These are phyloP conservation scores for Lunularia cruciata DNA, from an alignment of 225 moss, liverwort and hornwort genomes.

Conservation along the genomic window DNA sequence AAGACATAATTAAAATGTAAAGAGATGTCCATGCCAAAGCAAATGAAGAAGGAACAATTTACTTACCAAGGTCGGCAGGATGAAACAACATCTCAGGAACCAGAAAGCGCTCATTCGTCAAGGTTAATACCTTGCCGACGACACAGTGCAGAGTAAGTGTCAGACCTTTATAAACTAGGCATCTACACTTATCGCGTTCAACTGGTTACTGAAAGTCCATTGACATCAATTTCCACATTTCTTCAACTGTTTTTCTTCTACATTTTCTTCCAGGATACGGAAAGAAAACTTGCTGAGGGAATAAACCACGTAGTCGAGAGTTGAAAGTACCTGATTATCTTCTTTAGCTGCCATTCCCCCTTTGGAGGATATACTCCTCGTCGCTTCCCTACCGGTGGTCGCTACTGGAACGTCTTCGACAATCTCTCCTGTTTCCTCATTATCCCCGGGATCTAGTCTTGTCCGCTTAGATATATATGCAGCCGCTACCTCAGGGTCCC, in stretches of 20 bases:
- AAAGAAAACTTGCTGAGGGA: neutral
- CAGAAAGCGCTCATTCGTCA: slow-evolving; percentile 96
- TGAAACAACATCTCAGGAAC: slow-evolving; percentile 98
- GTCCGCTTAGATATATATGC: slow-evolving; percentile 21
- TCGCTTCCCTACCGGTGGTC: neutral
- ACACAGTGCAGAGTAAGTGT: neutral
- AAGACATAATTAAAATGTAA: neutral
- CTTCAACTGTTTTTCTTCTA: too few relatives aligned
- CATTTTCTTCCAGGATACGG: too few relatives aligned
- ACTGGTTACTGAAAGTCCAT: neutral
- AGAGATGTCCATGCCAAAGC: neutral
- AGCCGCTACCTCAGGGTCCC: slow-evolving; percentile 47
- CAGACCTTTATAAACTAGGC: neutral
- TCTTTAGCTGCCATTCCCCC: slow-evolving; percentile 21
- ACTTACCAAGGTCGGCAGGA: slow-evolving; percentile 87
- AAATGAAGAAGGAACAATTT: neutral
- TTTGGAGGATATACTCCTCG: slow-evolving; percentile 16
- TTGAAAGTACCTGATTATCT: slow-evolving; percentile 34
- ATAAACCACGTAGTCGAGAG: neutral
- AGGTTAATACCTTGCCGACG: slow-evolving; percentile 59
- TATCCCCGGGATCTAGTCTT: slow-evolving; percentile 19
- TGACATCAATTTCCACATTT: too few relatives aligned
- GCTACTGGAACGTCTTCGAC: neutral
- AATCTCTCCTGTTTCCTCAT: slow-evolving; percentile 36
- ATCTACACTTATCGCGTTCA: neutral